phyloP scores from a whole-genome alignment of 2,329 filamentous ascomycete genomes.

The Aureobasidium sp. region DNA sequence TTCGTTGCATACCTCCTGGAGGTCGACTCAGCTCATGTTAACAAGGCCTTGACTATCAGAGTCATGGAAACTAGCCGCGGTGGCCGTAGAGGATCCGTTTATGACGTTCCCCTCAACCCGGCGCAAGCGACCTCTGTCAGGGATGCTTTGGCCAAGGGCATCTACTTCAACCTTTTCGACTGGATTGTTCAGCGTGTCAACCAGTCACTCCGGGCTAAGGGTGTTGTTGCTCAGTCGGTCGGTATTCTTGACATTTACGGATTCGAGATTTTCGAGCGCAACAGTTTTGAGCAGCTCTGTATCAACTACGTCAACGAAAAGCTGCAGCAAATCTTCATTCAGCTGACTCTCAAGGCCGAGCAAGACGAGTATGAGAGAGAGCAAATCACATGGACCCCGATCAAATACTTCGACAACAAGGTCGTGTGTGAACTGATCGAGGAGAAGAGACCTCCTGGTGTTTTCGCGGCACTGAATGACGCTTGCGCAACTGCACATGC shows the following conservation, averaged over 20 bases:
- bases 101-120: constrained; percentile 73
- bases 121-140: constrained; percentile 79
- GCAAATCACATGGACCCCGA: constrained; percentile 97
- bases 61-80: constrained; percentile 66
- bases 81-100: constrained; percentile 57
- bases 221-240: constrained; percentile 71
- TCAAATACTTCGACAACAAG: constrained; percentile 99
- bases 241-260: constrained; percentile 98
- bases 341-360: constrained; percentile 90
- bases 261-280: constrained; percentile 98
- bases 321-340: constrained; percentile 97
- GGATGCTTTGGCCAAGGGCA: constrained; percentile 88
- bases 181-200: constrained; percentile 97
- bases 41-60: constrained; percentile 82
- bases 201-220: constrained; percentile 71
- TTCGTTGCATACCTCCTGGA: constrained; percentile 92
- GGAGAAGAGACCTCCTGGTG: constrained; percentile 76
- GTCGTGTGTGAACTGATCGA: constrained; percentile 97
- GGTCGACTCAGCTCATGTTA: constrained; percentile 68
- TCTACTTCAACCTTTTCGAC: constrained; percentile 96
- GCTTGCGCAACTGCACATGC: constrained; percentile 98
- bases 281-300: constrained; percentile 97
- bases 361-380: constrained; percentile 96
- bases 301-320: constrained; percentile 99
- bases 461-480: constrained; percentile 95